Base-by-base conservation (phyloP, 495 filamentous ascomycete species). In the Penicillium lagena region DNA sequence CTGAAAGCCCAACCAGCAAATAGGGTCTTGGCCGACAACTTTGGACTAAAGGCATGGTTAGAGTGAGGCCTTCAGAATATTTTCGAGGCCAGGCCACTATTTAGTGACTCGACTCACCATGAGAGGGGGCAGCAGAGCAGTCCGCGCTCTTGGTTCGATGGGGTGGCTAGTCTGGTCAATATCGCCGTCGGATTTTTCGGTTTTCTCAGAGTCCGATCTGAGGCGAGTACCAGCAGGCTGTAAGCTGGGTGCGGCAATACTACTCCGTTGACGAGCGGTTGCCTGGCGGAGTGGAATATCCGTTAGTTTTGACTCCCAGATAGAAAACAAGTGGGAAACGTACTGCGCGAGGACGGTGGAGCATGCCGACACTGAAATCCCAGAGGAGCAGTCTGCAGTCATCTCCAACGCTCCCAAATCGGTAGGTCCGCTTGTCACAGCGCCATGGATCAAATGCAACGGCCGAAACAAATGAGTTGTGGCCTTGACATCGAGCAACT, bases 341-440 rank as follows among this genome's bases (percentile, higher is more conserved):
- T 72, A 88, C 85, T 50, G 81, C 85, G 55, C 85, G 89, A 1
- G 93, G 94, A 29, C 93, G 79, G 60, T 91, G 83, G 50, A 98
- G 69, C 90, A 96, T 96, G 39, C 90, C 90, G 27, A 96, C 90
- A 46, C 83, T 93, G 63, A 98, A 98, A 70, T 98, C 93, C 93
- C 93, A 98, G 29, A 98, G 69, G 39, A 96, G 76, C 29, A 98
- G 63, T 42, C 89, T 68, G 54, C 93, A 86, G 59, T 98, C 93
- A 60, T 96, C 90, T 6, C 94, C 94, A 12, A 97, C 94, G 52
- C 86, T 94, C 27, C 94, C 93, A 51, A 98, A 94, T 4, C 93
- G 78, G 56, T 98, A 98, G 48, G 89, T 96, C 48, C 83, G 77
- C 51, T 91, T 89, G 58, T 97, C 93, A 62, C 93, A 97, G 40